A percentile compares a stretch with the other conserved stretches of the same genome.
phyloP scores from a whole-genome alignment of 257 asterid genomes.

The Solanum medicagineum region DNA sequence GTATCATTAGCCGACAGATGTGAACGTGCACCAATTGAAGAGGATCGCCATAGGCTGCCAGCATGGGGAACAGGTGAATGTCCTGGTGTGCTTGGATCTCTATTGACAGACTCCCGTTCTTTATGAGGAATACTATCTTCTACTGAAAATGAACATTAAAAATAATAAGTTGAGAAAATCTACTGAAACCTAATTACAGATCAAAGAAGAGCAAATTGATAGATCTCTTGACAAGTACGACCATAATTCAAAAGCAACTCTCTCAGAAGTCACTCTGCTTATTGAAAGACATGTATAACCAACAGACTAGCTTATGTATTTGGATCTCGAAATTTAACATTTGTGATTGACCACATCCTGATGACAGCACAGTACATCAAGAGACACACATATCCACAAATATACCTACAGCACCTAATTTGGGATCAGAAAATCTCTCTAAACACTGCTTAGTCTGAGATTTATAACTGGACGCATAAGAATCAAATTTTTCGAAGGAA shows the following conservation, averaged over 20 bases:
- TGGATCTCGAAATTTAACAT: not conserved
- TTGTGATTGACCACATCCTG: not conserved
- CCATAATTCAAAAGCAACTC: not conserved
- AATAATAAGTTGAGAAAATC: not conserved
- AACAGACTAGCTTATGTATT: not conserved
- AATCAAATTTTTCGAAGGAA: conserved; percentile 20
- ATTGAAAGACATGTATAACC: not conserved
- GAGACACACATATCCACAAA: not conserved
- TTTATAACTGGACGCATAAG: conserved; percentile 22
- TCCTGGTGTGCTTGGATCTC: conserved; percentile 23
- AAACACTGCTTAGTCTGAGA: conserved; percentile 21
- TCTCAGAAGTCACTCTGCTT: not conserved
- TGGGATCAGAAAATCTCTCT: conserved; percentile 29
- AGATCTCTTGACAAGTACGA: not conserved
- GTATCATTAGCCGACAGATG: conserved; percentile 31
- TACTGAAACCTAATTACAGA: not conserved
- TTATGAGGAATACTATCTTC: conserved; percentile 22
- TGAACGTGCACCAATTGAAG: conserved; percentile 52
- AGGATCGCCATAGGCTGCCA: conserved; percentile 49
- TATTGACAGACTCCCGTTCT: conserved; percentile 17
- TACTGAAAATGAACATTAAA: conserved; percentile 21
- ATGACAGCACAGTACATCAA: not conserved
- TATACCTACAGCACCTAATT: conserved; percentile 35
- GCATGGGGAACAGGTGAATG: conserved; percentile 24
- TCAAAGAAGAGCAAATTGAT: not conserved